Base-by-base conservation (phyloP, 2,329 filamentous ascomycete genomes). In the Diatrype stigma region DNA sequence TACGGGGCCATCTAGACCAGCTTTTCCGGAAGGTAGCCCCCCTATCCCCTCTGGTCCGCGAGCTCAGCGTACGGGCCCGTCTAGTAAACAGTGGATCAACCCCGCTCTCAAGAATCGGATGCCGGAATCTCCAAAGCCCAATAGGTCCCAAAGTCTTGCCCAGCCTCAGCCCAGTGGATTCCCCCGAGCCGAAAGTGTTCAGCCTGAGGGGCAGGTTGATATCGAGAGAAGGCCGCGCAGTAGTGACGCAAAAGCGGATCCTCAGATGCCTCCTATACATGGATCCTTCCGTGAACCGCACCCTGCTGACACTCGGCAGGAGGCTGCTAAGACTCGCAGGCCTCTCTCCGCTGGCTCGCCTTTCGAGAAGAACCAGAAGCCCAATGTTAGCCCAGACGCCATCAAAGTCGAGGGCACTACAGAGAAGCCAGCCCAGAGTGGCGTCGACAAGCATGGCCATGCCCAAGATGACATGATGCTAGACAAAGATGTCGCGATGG, bases 71-170 rank as follows among this genome's bases (percentile, higher is more conserved):
- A 52, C 66, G 19, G 74, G 78, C 6, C 73, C 77, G 16, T 79
- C 78, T 0, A 82, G 79, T 61, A 82, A 81, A 58, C 80, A 82
- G 63, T 84, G 80, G 80, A 78, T 80, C 51, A 81, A 81, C 47
- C 77, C 79, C 3, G 75, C 73, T 26, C 58, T 78, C 4, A 80
- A 76, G 62, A 78, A 78, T 42, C 58, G 63, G 51, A 65, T 68
- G 0, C 74, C 78, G 2, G 77, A 79, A 17, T 81, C 78, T 2
- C 79, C 80, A 2, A 79, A 78, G 54, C 61, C 73, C 28, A 74
- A 72, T 57, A 70, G 78, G 50, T 75, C 77, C 1, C 76, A 77
- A 53, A 78, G 73, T 49, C 76, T 80, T 57, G 69, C 70, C 14
- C 70, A 72, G 38, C 73, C 67, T 45, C 64, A 66, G 2, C 63